Evolutionary conservation across 1,139 yeast species (phyloP), one percentile per base, ranked within the genome.

Genomic region (Hyphopichia pseudoburtonii): DNA sequence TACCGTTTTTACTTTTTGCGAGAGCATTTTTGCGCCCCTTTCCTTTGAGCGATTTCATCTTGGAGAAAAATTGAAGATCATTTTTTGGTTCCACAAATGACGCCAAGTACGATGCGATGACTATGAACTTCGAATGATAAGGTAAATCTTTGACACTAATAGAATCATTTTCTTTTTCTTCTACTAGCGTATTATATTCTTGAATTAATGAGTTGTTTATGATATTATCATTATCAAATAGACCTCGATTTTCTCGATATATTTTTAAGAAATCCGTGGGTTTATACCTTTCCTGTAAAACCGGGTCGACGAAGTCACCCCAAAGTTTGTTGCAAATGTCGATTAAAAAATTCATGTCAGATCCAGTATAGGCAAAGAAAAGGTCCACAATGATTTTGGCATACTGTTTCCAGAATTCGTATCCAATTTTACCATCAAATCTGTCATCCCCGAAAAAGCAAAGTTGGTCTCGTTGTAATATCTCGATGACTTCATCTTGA

Each of bases 91-190:
- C 79, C 35, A 78, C 77, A 51, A 73, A 81, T 1, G 90, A 82
- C 0, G 90, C 89, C 38, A 85, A 62, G 49, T 81, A 85, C 0
- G 87, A 80, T 1, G 90, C 86, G 36, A 84, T 68, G 17, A 85
- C 58, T 3, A 84, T 61, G 48, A 67, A 80, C 51, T 81, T 81
- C n/a, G 86, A 73, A 39, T 73, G 70, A 10, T 58, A 52, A 0
- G 87, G 81, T 40, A 82, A 61, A 46, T 71, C 79, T 14, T 52
- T 52, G 2, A 56, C 53, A 25, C 55, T 51, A 1, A 51, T 58
- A 10, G 43, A 38, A 7, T 44, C 34, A 2, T 39, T 39, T 12
- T 34, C 35, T 7, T 50, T 45, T 35, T 60, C 66, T 12, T 52
- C 51, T 33, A 50, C 43, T 25, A 49, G 44, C 1, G 64, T 57